Evolutionary conservation across 1,284 basidiomycete species (phyloP), one percentile per base, ranked within the genome.

Genomic region (Mrakiaceae sp.): DNA sequence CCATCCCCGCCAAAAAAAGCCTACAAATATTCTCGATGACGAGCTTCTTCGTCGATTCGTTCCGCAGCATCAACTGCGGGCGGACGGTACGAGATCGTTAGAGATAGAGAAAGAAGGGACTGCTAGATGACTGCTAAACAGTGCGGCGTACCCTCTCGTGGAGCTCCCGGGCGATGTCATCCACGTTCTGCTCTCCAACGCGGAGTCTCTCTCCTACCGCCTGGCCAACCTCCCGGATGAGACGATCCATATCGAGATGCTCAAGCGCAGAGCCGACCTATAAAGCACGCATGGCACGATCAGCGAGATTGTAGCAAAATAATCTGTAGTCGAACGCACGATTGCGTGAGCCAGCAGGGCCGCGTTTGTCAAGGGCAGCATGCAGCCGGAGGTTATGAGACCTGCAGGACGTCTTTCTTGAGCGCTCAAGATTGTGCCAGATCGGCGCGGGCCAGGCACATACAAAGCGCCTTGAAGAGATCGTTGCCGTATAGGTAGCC

Each of bases 281-380:
- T 5, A 3, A 16, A 40, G 11, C 5, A 7, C 5, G 14, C 14
- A 53, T 27, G 27, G 27, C 27, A 27, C 27, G 27, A 27, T 27
- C 27, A 27, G 27, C 27, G 27, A 27, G 27, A 27, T 1, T 27
- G 27, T 27, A 27, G 27, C 8, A 49, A 14, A 49, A 49, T 14
- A 49, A 49, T 8, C 47, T 39, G 49, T n/a, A 52, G 27, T 52
- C 50, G 27, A 57, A 57, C 5, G 27, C n/a, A 96, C 90, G 69
- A 99, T 98, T 48, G 95, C 96, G 74, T 96, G 92, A n/a, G 94
- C 86, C 54, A 99, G 84, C 42, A 98, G 83, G 74, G 93, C 89
- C 44, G 95, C 96, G 12, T 93, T 98, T 4, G 94, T 97, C 54
- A 98, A 81, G 1, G 95, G 96, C 5, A 99, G 83, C 87, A 98